Evolutionary conservation across 2,329 filamentous ascomycete genomes (phyloP), one percentile per base, ranked within the genome.

Genomic region (Blumeriella jaapii): DNA sequence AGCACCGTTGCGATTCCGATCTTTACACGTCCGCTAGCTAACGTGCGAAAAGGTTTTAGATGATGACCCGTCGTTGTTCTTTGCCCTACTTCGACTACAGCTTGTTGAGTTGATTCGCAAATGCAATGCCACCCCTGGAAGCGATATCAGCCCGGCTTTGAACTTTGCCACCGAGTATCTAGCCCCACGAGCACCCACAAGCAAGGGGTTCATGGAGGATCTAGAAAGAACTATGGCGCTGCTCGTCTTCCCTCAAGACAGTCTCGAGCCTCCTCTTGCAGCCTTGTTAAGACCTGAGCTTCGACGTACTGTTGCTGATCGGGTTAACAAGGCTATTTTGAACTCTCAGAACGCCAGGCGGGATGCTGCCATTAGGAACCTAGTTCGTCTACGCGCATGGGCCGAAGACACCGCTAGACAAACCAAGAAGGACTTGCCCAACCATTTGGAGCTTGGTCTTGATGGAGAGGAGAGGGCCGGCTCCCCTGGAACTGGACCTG

Each of bases 141-240:
- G 75, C 18, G 83, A 94, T 49, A 86, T 94, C 35, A 74, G 65
- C 6, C 52, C 59, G 7, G 91, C 86, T 1, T 62, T 98, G 34
- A 75, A 78, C 39, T 98, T 98, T 60, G 91, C 91, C 1, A 86
- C 82, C 1, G 74, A 78, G 22, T 81, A 95, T 50, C 71, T 98
- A 10, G 86, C 85, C 8, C 87, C 91, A 3, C 77, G 85, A 36
- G 91, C 89, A 6, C 78, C 87, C 1, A 83, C 76, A 4, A 85
- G 86, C 46, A 70, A 74, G 3, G 74, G 80, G 28, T 96, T 94
- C 47, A 67, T 95, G 9, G 74, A 81, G 45, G 86, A 93, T 42
- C 67, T 98, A 8, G 91, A 98, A 59, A 74, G 79, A 55, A 95
- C 91, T 0, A 94, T 98, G 78, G 81, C 85, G 0, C 69, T 98